phyloP scores from a whole-genome alignment of 2,329 filamentous ascomycete genomes.

The Alternaria sp. region DNA sequence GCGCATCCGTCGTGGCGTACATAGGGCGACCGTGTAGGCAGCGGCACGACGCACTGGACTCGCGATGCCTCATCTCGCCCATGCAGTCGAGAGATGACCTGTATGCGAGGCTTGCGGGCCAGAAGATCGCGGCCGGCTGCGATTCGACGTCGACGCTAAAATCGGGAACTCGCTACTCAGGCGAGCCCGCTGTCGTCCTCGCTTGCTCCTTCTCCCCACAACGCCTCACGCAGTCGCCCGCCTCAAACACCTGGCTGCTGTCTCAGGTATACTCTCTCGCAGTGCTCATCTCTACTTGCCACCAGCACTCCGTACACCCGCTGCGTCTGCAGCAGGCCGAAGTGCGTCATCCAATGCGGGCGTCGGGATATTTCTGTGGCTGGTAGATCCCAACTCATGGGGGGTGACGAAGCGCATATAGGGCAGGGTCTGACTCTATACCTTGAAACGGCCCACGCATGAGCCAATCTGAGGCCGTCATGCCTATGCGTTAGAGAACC shows the following conservation, averaged over 20 bases:
- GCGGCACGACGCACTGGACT: neutral
- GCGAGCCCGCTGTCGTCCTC: constrained; percentile 8
- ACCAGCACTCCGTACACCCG: constrained; percentile 32
- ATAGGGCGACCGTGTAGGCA: neutral
- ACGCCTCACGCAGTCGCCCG: constrained; percentile 3
- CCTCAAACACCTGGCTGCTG: constrained; percentile 8
- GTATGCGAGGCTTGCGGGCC: constrained; percentile 32
- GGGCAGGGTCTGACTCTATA: constrained; percentile 40
- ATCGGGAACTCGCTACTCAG: constrained; percentile 9
- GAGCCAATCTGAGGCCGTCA: constrained; percentile 48
- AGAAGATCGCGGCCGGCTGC: constrained; percentile 34
- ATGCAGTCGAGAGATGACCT: constrained; percentile 37
- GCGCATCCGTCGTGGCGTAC: constrained; percentile 11
- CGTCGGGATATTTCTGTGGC: constrained; percentile 44
- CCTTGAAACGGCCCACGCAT: constrained; percentile 51
- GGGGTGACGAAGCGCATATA: constrained; percentile 49
- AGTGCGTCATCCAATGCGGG: constrained; percentile 39
- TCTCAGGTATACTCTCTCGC: constrained; percentile 27
- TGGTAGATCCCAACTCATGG: constrained; percentile 43
- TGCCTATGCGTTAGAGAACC: constrained; percentile 48
- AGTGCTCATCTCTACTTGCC: constrained; percentile 26
- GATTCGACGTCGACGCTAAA: constrained; percentile 29
- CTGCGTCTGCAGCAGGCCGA: constrained; percentile 31
- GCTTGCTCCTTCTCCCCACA: constrained; percentile 17
- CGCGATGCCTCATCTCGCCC: constrained; percentile 24